Base-by-base conservation (phyloP, 257 asterid species). In the Solanum lignicaule region DNA sequence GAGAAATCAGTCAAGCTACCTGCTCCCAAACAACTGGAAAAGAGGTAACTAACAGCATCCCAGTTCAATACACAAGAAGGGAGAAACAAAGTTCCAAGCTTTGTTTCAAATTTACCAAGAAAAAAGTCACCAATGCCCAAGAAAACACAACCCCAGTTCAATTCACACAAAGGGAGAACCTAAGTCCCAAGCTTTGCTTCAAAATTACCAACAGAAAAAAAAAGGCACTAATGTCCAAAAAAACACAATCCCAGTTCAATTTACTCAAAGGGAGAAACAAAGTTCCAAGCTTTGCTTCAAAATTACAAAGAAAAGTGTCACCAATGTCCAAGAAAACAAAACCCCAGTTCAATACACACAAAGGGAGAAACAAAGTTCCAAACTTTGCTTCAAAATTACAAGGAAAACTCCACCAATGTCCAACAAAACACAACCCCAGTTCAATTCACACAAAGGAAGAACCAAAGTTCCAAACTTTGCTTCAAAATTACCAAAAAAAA, bases 321-420 rank as follows among this genome's bases (percentile, higher is more conserved):
- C 12, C 2, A 39, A 39, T 58, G 46, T 55, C 91, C 85, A 89
- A 83, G 38, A 88, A 62, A 86, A 72, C 88, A 83, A 83, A 82
- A 55, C 0, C 58, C 32, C 32, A 10, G 32, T 62, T 62, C 71
- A 62, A 62, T n/a, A n/a, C 4, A 62, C 32, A 4, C 71, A 62
- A 55, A 62, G 71, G 71, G 71, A n/a, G 71, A 62, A n/a, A n/a
- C 62, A 62, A 62, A 62, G 32, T 62, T 62, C 32, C 71, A 62
- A 62, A 0, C 7, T n/a, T n/a, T 62, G 32, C 31, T 62, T 62
- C 32, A 62, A 62, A 62, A 62, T 23, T 10, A n/a, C 32, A 25
- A 68, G 1, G 9, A 27, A 68, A 68, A 68, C 0, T 27, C 5
- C 74, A 68, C 74, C 35, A 68, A 68, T 68, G 20, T 27, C 69